phyloP scores from a whole-genome alignment of 495 filamentous ascomycete genomes.

The Pseudotulostoma volvatum region DNA sequence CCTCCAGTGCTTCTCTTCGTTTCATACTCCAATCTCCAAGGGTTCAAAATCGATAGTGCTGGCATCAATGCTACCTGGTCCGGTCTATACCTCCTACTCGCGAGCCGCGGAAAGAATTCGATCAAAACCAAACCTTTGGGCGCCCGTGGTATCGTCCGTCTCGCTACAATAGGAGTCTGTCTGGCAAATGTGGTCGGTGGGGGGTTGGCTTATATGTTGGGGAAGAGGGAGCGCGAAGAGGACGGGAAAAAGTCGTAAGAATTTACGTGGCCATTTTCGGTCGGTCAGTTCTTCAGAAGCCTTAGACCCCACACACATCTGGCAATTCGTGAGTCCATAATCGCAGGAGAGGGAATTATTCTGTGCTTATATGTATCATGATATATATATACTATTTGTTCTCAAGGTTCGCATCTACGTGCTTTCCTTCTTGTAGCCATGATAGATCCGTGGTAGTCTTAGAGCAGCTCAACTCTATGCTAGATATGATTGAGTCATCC shows the following conservation, averaged over 20 bases:
- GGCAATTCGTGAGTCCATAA: neutral
- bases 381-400: too few relatives aligned
- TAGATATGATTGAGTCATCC: too few relatives aligned
- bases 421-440: too few relatives aligned
- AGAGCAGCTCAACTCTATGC: too few relatives aligned
- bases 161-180: constrained; percentile 54
- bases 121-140: constrained; percentile 47
- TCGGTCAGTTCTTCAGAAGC: neutral
- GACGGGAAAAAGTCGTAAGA: too few relatives aligned
- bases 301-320: too few relatives aligned
- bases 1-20: constrained; percentile 71
- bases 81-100: constrained; percentile 67
- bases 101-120: constrained; percentile 44
- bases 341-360: too few relatives aligned
- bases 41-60: constrained; percentile 65
- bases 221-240: constrained; percentile 37
- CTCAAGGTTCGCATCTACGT: too few relatives aligned
- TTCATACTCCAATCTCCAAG: constrained; percentile 66
- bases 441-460: too few relatives aligned
- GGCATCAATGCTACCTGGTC: constrained; percentile 78
- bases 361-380: too few relatives aligned
- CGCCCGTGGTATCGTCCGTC: constrained; percentile 51
- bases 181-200: constrained; percentile 53
- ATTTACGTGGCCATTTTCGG: neutral
- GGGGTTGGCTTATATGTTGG: constrained; percentile 53